A percentile compares a stretch with the other conserved stretches of the same genome.
These are phyloP conservation scores for Huntiella decipiens DNA, from an alignment of 2,329 filamentous ascomycete genomes.

Conservation along the genomic window DNA sequence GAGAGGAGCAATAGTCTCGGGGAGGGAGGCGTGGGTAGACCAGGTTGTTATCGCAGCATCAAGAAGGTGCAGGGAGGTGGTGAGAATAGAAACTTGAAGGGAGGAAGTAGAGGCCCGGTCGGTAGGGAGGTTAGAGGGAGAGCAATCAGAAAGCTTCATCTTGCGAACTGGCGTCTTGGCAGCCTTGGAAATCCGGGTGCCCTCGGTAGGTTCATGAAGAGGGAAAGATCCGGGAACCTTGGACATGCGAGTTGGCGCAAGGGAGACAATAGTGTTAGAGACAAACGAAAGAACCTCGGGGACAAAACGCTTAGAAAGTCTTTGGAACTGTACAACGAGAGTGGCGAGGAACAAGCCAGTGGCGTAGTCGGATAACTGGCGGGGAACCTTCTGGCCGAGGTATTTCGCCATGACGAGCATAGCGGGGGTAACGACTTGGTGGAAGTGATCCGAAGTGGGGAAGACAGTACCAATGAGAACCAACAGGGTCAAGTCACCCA, in stretches of 20 bases:
- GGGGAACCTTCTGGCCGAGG: slow-evolving; percentile 57
- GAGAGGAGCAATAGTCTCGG: slow-evolving; percentile 38
- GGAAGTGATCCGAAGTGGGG: slow-evolving; percentile 92
- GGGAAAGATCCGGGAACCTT: slow-evolving; percentile 38
- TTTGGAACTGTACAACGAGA: slow-evolving; percentile 65
- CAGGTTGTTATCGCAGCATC: slow-evolving; percentile 53
- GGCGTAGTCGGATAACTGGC: slow-evolving; percentile 44
- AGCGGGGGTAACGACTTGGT: slow-evolving; percentile 81
- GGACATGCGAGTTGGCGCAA: slow-evolving; percentile 37
- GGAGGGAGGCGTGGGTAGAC: slow-evolving; percentile 56
- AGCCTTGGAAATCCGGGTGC: slow-evolving; percentile 30
- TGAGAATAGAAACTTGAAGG: slow-evolving; percentile 39
- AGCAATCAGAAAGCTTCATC: slow-evolving; percentile 41
- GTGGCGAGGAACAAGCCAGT: slow-evolving; percentile 64
- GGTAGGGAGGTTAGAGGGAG: slow-evolving; percentile 13
- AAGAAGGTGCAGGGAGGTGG: slow-evolving; percentile 46
- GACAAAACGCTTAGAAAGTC: slow-evolving; percentile 66
- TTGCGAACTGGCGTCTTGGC: slow-evolving; percentile 26
- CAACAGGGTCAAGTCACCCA: slow-evolving; percentile 62
- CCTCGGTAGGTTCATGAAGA: slow-evolving; percentile 33
- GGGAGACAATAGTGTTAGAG: slow-evolving; percentile 49
- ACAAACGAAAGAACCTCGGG: slow-evolving; percentile 75
- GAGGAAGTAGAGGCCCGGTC: slow-evolving; percentile 16
- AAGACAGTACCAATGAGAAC: slow-evolving; percentile 72
- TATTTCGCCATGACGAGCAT: slow-evolving; percentile 70